These are phyloP conservation scores for Hemileccinum rubropunctum DNA, from an alignment of 768 basidiomycete genomes.

Conservation along the genomic window DNA sequence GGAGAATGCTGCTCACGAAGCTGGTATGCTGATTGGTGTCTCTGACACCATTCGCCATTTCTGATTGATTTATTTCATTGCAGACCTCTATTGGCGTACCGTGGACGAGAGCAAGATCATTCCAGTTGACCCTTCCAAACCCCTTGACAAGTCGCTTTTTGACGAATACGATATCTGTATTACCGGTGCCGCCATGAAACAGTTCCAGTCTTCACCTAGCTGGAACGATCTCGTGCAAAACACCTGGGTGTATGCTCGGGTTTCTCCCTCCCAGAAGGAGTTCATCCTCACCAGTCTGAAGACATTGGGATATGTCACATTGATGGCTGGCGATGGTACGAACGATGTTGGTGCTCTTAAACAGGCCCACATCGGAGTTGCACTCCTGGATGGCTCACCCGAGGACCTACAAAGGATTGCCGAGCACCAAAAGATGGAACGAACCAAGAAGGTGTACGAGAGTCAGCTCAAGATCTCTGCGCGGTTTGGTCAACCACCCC, in stretches of 20 bases:
- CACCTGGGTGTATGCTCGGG: slow-evolving; percentile 98
- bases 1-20: slow-evolving; percentile 71
- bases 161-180: slow-evolving; percentile 93
- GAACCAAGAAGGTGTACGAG: slow-evolving; percentile 96
- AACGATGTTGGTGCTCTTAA: slow-evolving; percentile 99
- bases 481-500: slow-evolving; percentile 90
- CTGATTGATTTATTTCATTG: not conserved
- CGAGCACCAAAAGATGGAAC: slow-evolving; percentile 84
- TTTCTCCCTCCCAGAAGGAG: slow-evolving; percentile 95
- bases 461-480: slow-evolving; percentile 88
- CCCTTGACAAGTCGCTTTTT: slow-evolving; percentile 75
- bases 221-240: slow-evolving; percentile 87
- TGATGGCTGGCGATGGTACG: slow-evolving; percentile 99
- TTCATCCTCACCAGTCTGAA: slow-evolving; percentile 90
- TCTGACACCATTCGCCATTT: not conserved
- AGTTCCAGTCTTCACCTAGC: slow-evolving; percentile 66
- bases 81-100: slow-evolving; percentile 89
- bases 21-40: slow-evolving; percentile 47
- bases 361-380: slow-evolving; percentile 96
- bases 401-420: slow-evolving; percentile 94
- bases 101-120: slow-evolving; percentile 92
- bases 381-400: slow-evolving; percentile 83
- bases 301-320: slow-evolving; percentile 82
- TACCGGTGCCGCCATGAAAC: slow-evolving; percentile 91
- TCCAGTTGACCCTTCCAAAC: slow-evolving; percentile 75